Evolutionary conservation across 2,329 filamentous ascomycete species (phyloP), one percentile per base, ranked within the genome.

Genomic region (Chrysoporthe deuterocubensis): DNA sequence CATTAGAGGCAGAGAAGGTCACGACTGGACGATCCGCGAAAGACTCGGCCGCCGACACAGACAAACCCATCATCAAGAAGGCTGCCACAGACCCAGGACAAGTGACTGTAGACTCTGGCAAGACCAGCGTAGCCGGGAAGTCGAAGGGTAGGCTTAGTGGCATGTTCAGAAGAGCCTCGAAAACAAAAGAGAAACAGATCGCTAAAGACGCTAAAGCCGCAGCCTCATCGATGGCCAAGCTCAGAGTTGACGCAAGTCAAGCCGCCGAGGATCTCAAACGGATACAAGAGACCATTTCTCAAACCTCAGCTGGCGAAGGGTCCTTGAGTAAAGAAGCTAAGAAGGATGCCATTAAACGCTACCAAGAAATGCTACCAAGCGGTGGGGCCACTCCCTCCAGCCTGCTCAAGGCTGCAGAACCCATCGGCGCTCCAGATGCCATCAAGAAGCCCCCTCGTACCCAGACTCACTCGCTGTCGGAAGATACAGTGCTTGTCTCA

Each of bases 391-490:
- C 60, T n/a, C 43, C 63, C 9, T 42, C 52, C 4, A 65, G 43
- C 54, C 50, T 34, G 63, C 56, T 65, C 18, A 42, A 44, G 18
- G 50, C 63, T 50, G 63, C 43, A 48, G 54, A 50, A 16, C 46
- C 62, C 34, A 34, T 63, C 42, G 60, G 32, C 21, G 63, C 37
- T 1, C 40, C 59, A 37, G 59, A 70, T 21, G 48, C 40, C 5
- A 66, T 68, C 34, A 52, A 26, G 21, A 59, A 68, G 50, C 56
- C 68, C 46, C 58, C 66, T n/a, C 11, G 63, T 58, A 63, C 46
- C 18, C 59, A 66, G n/a, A 59, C 67, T 2, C 66, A 68, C 40
- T 68, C 66, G 2, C 21, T 70, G 2, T 64, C 68, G 18, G 32
- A 62, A 4, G 68, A 70, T 21, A 66, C 62, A 5, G 46, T 70